A percentile compares a stretch with the other conserved stretches of the same genome.
Evolutionary conservation across 2,329 filamentous ascomycete species (phyloP).

Genomic region (Ophiostoma sp.): DNA sequence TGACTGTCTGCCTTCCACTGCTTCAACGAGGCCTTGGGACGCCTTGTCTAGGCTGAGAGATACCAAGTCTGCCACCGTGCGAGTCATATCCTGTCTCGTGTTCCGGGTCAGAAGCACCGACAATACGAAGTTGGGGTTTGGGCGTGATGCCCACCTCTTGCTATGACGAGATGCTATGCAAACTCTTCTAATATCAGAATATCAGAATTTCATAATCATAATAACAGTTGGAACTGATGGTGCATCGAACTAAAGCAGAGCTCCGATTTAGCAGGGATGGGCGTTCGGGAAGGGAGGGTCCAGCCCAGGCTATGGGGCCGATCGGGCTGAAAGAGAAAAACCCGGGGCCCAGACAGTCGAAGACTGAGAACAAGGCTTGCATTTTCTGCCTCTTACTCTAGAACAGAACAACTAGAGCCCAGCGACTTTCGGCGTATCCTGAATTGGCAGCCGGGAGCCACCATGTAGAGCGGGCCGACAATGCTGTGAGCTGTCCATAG

Average conservation of each 20-base stretch:
- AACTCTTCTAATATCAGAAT: neutral
- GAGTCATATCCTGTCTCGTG: neutral
- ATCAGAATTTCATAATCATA: neutral
- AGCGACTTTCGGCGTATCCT: neutral
- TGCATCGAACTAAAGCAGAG: no score
- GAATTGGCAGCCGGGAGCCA: neutral
- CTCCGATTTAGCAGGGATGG: neutral
- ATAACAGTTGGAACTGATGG: neutral
- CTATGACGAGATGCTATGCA: neutral
- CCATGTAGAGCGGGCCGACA: neutral
- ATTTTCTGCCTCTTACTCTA: neutral
- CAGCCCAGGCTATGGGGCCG: constrained; percentile 8
- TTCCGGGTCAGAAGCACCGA: no score
- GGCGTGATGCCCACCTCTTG: no score
- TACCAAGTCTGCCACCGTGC: neutral
- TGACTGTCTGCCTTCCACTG: neutral
- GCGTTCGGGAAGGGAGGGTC: neutral
- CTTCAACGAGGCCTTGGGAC: neutral
- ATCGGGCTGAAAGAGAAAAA: constrained; percentile 9
- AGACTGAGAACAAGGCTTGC: neutral
- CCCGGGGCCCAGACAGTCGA: neutral
- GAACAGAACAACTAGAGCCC: neutral
- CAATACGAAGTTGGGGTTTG: no score
- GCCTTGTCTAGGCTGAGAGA: constrained; percentile 3
- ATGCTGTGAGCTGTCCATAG: neutral